A percentile compares a stretch with the other conserved stretches of the same genome.
These are phyloP conservation scores for Herpetomonas tarakana DNA, from an alignment of 208 protist species.

Conservation along the genomic window DNA sequence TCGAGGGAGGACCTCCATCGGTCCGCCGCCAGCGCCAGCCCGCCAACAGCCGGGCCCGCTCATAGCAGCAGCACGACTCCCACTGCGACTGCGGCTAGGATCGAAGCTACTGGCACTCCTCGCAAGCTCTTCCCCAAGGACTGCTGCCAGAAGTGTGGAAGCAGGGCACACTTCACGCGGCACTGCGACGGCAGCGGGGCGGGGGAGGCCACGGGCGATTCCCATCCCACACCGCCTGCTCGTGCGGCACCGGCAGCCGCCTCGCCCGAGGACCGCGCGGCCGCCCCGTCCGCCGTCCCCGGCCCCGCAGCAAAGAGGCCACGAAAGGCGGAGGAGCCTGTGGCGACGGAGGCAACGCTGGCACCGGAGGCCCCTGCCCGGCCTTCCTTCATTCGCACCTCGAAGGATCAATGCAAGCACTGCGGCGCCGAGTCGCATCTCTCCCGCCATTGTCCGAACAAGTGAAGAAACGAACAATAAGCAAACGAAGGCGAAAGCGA, in stretches of 20 bases:
- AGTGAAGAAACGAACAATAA: no score
- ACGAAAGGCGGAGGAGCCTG: not conserved
- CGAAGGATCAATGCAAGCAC: slow-evolving; percentile 75
- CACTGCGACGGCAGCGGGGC: slow-evolving; percentile 23
- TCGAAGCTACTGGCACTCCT: no score
- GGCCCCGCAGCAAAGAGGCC: not conserved
- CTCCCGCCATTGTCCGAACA: slow-evolving; percentile 70
- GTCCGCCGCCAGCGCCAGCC: no score
- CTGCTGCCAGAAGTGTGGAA: slow-evolving; percentile 43
- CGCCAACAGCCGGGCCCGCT: no score
- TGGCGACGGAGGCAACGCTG: not conserved
- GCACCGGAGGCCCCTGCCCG: not conserved
- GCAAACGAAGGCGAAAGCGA: no score
- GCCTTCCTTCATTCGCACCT: slow-evolving; percentile 26
- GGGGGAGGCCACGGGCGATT: not conserved
- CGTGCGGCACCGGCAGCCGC: slow-evolving; percentile 3
- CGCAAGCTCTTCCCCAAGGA: slow-evolving; percentile 20
- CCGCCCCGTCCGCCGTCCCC: not conserved
- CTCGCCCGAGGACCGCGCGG: not conserved
- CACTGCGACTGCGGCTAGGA: no score
- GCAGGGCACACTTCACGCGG: slow-evolving; percentile 31
- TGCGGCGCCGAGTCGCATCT: slow-evolving; percentile 71
- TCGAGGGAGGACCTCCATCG: no score
- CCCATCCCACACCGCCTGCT: not conserved
- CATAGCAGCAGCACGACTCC: no score